phyloP scores from a whole-genome alignment of 495 filamentous ascomycete genomes.

The Penicillium riverlandense region DNA sequence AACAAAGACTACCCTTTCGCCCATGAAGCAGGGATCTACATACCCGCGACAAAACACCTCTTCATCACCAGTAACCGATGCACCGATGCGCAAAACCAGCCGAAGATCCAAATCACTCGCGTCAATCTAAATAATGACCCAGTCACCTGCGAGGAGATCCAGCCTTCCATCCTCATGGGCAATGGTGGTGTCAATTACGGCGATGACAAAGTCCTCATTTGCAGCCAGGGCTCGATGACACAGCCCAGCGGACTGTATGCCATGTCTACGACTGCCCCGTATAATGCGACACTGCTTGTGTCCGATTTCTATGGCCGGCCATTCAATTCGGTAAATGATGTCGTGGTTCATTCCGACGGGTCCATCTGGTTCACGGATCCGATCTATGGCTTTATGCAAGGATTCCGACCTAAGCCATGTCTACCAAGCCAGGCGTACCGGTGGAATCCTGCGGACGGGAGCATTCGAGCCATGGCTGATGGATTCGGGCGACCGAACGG shows the following conservation, averaged over 20 bases:
- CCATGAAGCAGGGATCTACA: slow-evolving; percentile 56
- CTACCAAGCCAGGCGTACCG: slow-evolving; percentile 34
- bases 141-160: slow-evolving; percentile 27
- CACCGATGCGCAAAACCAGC: slow-evolving; percentile 23
- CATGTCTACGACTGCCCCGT: slow-evolving; percentile 23
- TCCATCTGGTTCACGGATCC: slow-evolving; percentile 44
- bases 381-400: slow-evolving; percentile 26
- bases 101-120: slow-evolving; percentile 31
- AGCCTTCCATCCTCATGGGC: slow-evolving; percentile 42
- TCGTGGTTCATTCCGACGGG: slow-evolving; percentile 24
- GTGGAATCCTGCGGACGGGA: slow-evolving; percentile 36
- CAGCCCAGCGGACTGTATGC: slow-evolving; percentile 42
- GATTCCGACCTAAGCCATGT: slow-evolving; percentile 22
- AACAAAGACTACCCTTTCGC: slow-evolving; percentile 42
- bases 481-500: slow-evolving; percentile 27
- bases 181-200: slow-evolving; percentile 46
- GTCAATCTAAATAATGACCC: slow-evolving; percentile 22
- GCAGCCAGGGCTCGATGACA: slow-evolving; percentile 44
- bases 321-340: slow-evolving; percentile 24
- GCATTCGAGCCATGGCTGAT: slow-evolving; percentile 30
- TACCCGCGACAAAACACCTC: slow-evolving; percentile 40
- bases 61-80: slow-evolving; percentile 53
- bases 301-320: slow-evolving; percentile 16
- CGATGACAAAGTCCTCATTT: slow-evolving; percentile 34
- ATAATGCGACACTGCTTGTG: slow-evolving; percentile 6